Evolutionary conservation across 768 basidiomycete genomes (phyloP).

Genomic region (Hygrocybe punicea): DNA sequence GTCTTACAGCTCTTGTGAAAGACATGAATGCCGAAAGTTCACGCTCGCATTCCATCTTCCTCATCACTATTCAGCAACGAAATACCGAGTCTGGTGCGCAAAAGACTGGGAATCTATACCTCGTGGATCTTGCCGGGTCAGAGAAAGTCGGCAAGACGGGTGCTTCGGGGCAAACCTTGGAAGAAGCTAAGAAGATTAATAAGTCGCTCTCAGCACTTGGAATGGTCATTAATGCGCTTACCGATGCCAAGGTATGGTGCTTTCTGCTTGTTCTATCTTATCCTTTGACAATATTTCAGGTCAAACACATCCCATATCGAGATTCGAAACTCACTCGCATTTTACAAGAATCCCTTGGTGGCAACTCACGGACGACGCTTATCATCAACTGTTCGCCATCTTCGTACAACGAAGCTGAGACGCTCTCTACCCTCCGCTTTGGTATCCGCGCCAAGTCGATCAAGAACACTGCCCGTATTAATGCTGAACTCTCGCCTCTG

Average conservation of each 20-base stretch:
- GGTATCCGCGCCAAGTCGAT: constrained; percentile 99
- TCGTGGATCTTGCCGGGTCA: constrained; percentile 97
- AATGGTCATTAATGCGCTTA: constrained; percentile 99
- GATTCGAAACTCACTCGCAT: constrained; percentile 99
- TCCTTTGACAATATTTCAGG: constrained; percentile 44
- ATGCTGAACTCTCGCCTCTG: constrained; percentile 92
- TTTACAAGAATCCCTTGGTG: constrained; percentile 95
- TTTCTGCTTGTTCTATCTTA: constrained; percentile 1
- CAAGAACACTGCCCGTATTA: constrained; percentile 99
- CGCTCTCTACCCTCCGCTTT: constrained; percentile 93
- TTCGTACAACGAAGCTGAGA: constrained; percentile 95
- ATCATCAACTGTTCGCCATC: constrained; percentile 99
- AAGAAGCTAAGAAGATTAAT: constrained; percentile 99
- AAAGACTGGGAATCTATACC: constrained; percentile 95
- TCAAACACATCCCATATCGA: constrained; percentile 95
- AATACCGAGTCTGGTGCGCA: constrained; percentile 94
- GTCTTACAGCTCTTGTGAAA: constrained; percentile 29
- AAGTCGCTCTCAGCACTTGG: constrained; percentile 96
- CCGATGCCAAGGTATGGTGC: constrained; percentile 79
- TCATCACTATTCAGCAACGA: constrained; percentile 94
- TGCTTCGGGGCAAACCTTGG: constrained; percentile 95
- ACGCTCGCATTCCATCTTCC: constrained; percentile 97
- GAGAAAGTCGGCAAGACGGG: constrained; percentile 99
- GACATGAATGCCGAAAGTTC: constrained; percentile 99
- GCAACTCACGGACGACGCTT: constrained; percentile 93